phyloP scores from a whole-genome alignment of 164 flowering plant species.

The Chimonanthus praecox region DNA sequence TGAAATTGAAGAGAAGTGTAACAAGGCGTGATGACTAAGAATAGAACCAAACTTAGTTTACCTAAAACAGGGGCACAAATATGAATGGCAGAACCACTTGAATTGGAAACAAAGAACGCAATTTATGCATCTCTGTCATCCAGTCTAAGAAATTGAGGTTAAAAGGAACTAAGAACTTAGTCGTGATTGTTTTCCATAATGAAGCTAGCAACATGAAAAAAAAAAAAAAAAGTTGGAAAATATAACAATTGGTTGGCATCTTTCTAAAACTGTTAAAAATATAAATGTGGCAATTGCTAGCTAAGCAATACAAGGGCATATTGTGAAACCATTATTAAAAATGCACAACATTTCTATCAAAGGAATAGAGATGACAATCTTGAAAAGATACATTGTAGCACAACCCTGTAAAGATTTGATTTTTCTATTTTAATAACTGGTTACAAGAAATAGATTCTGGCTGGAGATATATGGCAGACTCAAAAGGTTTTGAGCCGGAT shows the following conservation, averaged over 20 bases:
- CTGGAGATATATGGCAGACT: constrained; percentile 87
- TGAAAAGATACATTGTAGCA: neutral
- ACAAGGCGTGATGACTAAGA: neutral
- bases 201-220: neutral
- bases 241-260: too few species aligned
- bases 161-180: neutral
- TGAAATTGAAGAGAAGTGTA: neutral
- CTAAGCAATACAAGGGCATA: neutral
- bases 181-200: neutral
- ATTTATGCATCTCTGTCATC: neutral
- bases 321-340: neutral
- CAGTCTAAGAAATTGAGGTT: neutral
- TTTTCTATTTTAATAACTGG: too few species aligned
- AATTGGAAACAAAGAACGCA: neutral
- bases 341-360: neutral
- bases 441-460: constrained; percentile 1
- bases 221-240: too few species aligned
- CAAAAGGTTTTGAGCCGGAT: constrained; percentile 62
- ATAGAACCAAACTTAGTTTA: neutral
- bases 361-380: neutral
- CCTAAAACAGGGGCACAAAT: neutral
- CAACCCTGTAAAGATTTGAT: too few species aligned
- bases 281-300: neutral
- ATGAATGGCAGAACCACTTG: neutral
- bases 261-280: too few species aligned